Evolutionary conservation across 1,284 basidiomycete species (phyloP).

Genomic region (Fomitiporia mediterranea): DNA sequence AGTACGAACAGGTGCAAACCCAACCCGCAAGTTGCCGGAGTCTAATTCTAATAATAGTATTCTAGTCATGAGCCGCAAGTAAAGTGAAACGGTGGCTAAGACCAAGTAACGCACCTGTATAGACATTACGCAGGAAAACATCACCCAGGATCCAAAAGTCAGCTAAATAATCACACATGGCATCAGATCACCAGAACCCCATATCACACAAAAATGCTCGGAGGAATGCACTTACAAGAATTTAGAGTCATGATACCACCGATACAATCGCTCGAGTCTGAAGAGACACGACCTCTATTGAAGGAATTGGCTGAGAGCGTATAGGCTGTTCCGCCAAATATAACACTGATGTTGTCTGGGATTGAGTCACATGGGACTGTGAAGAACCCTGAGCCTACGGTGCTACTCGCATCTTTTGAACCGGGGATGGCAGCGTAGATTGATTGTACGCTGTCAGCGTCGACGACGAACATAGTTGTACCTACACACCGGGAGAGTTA

Average conservation of each 20-base stretch:
- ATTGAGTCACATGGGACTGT: constrained; percentile 19
- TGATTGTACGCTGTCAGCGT: constrained; percentile 36
- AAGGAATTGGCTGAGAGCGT: constrained; percentile 18
- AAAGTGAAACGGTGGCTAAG: too few species aligned
- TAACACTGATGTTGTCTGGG: constrained; percentile 15
- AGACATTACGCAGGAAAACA: constrained; percentile 22
- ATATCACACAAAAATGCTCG: not conserved
- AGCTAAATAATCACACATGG: not conserved
- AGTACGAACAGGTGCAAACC: not conserved
- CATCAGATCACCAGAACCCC: not conserved
- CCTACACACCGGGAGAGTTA: constrained; percentile 43
- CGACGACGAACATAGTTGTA: constrained; percentile 50
- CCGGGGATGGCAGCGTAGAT: constrained; percentile 47
- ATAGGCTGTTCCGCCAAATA: constrained; percentile 21
- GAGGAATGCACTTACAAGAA: too few species aligned
- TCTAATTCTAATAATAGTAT: not conserved
- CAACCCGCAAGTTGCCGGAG: not conserved
- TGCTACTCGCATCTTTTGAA: constrained; percentile 24
- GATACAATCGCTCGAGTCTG: constrained; percentile 22
- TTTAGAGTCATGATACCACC: constrained; percentile 23
- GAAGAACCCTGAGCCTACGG: constrained; percentile 23
- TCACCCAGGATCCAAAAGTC: constrained; percentile 21
- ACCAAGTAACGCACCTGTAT: constrained; percentile 17
- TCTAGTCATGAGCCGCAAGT: not conserved
- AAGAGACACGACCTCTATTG: constrained; percentile 20